Base-by-base conservation (phyloP, 2,329 filamentous ascomycete species). In the Herpotrichia juniperi region DNA sequence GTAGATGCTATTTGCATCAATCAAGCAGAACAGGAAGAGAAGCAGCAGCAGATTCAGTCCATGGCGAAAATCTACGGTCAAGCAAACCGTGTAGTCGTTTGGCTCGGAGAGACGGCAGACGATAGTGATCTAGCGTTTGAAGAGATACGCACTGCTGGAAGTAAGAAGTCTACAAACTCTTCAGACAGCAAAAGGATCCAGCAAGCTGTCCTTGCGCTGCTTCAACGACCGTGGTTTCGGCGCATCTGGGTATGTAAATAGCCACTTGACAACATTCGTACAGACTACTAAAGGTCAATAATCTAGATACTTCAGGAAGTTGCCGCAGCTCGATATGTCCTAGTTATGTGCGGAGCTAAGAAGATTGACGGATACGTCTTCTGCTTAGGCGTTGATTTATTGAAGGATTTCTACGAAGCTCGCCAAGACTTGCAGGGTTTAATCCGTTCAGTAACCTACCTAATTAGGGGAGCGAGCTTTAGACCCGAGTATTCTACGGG, bases 221-320 rank as follows among this genome's bases (percentile, higher is more conserved):
- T 63, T 43, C 35, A 54, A 48, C 48, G 57, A 45, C 47, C 48
- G 17, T 63, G 59, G 57, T 63, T 63, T 46, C 53, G 52, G 48
- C 57, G 56, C 25, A 61, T 63, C 32, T 63, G 56, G 59, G 55
- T 59, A 54, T 43, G 34, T 11, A 21, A 34, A 43, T 8, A 43
- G 25, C 26, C 34, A n/a, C 40, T n/a, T n/a, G 31, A 45, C 16
- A 28, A 39, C 44, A 22, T 24, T 22, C 24, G 31, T 52, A 44
- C n/a, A n/a, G n/a, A 39, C 52, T 56, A 53, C 57, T 46, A 46
- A 37, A 7, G 21, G 21, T 46, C n/a, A n/a, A n/a, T n/a, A n/a
- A n/a, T 43, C 22, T 51, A 60, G 57, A 43, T 62, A 35, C 51
- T 62, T 37, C 57, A 60, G 43, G 57, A 62, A 50, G 57, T 59